Base-by-base conservation (phyloP, 768 basidiomycete species). In the Podaxis rugospora region DNA sequence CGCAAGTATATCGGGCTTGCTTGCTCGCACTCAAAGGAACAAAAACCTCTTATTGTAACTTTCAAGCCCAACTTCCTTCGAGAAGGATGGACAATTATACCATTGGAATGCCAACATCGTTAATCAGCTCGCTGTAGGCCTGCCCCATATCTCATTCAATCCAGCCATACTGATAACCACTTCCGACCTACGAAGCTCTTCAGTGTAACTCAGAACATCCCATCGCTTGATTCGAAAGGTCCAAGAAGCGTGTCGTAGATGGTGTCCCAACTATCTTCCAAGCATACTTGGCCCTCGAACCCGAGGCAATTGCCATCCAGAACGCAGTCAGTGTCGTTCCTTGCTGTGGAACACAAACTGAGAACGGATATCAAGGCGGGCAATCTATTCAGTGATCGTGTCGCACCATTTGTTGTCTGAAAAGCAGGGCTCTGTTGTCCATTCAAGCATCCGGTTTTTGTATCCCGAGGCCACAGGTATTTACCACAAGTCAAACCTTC, bases 401-500 rank as follows among this genome's bases (percentile, higher is more conserved):
- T 25, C 1, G 25, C 39, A 9, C 25, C 37, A 13, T 44, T 25
- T 42, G 23, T 44, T 27, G 37, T 55, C 13, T 55, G 37, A 32
- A 42, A 11, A 23, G 7, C 23, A 23, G 40, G n/a, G 4, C 14
- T 25, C 25, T 13, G 4, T 25, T 13, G 18, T 49, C 25, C 47
- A 44, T 16, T 25, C 18, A 1, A 27, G 3, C 9, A 49, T 7
- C 18, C 7, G 32, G 32, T 32, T 32, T 1, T 32, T 32, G 1
- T 9, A 6, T 32, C 9, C 32, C 32, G 2, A 9, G 32, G 32
- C 9, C 32, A 32, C 27, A 70, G 81, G 56, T 84, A 68, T 75
- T 85, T 16, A 81, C 82, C 82, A 83, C 86, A 40, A 86, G 85
- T 85, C 86, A 88, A 13, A 88, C 87, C 86, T 72, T 11, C 84